Evolutionary conservation across 2,329 filamentous ascomycete species (phyloP), one percentile per base, ranked within the genome.

Genomic region (Phaeophleospora eucalypticola): DNA sequence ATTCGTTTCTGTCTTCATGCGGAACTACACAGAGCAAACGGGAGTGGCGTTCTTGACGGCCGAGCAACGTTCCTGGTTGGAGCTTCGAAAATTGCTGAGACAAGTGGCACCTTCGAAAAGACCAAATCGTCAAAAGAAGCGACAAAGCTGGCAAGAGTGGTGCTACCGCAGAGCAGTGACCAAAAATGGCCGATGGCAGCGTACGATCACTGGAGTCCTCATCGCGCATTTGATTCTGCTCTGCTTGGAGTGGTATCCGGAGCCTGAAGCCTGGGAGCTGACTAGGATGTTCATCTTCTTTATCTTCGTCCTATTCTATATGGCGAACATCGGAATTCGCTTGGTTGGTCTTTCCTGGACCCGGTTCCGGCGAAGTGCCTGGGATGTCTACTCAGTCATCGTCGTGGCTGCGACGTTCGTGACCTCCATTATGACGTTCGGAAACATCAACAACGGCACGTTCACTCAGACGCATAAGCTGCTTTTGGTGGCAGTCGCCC

Each of bases 1-100:
- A 63, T 98, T 98, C 68, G 94, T 98, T 39, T 97, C 93, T 46
- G 93, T 98, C 51, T 98, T 98, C 68, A 98, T 98, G 93, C 88
- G 93, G 51, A 98, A 96, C 67, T 98, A 98, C 69, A 98, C 93
- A 0, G 93, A 98, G 69, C 90, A 97, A 69, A 98, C 93, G 0
- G 93, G 93, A 1, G 93, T 98, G 36, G 93, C 93, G 2, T 98
- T 91, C 65, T 73, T 98, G 59, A 98, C 93, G 1, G 86, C 90
- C 0, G 93, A 98, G 60, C 93, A 98, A 66, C 84, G 93, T 58
- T 95, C 91, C 0, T 98, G 93, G 93, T 79, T 98, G 12, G 93
- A 98, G 67, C 70, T 98, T 57, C 81, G 93, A 47, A 98, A 98
- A 69, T 75, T 96, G 18, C 74, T 98, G 33, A 81, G 88, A 42